phyloP scores from a whole-genome alignment of 1,284 basidiomycete species.

The Apiotrichum mycotoxinovorans region DNA sequence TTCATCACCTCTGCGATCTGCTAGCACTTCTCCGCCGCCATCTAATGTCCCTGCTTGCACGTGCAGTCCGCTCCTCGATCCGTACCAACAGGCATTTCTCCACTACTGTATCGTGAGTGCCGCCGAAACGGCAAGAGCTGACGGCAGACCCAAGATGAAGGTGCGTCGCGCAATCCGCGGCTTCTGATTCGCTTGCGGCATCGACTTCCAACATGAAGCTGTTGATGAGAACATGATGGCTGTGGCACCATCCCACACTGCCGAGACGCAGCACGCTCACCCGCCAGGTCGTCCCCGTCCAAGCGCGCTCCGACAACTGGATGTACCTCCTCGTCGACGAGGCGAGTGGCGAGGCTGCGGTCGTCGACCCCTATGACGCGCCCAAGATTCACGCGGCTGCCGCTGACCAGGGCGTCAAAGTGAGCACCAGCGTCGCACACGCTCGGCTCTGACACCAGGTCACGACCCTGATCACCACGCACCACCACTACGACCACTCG shows the following conservation, averaged over 20 bases:
- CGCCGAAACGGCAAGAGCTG: neutral
- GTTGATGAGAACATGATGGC: no score
- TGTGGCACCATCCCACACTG: no score
- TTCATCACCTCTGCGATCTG: neutral
- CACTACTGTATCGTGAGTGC: constrained; percentile 3
- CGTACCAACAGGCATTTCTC: neutral
- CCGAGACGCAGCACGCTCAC: neutral
- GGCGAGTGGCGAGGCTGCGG: constrained; percentile 65
- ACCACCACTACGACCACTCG: constrained; percentile 86
- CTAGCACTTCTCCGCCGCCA: neutral
- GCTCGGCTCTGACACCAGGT: constrained; percentile 47
- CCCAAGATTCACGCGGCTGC: constrained; percentile 68
- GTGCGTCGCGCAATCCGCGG: neutral
- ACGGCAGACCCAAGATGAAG: constrained; percentile 6
- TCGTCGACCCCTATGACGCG: constrained; percentile 67
- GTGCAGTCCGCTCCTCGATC: neutral
- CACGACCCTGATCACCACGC: constrained; percentile 75
- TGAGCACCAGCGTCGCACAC: constrained; percentile 23
- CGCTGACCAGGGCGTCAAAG: constrained; percentile 61
- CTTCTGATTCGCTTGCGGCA: neutral
- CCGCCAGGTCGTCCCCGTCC: constrained; percentile 64
- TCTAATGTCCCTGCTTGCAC: neutral
- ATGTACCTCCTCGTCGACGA: constrained; percentile 82
- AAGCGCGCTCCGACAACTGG: constrained; percentile 79
- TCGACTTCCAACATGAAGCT: neutral